Evolutionary conservation across 495 filamentous ascomycete species (phyloP).

Genomic region (Neurospora sp.): DNA sequence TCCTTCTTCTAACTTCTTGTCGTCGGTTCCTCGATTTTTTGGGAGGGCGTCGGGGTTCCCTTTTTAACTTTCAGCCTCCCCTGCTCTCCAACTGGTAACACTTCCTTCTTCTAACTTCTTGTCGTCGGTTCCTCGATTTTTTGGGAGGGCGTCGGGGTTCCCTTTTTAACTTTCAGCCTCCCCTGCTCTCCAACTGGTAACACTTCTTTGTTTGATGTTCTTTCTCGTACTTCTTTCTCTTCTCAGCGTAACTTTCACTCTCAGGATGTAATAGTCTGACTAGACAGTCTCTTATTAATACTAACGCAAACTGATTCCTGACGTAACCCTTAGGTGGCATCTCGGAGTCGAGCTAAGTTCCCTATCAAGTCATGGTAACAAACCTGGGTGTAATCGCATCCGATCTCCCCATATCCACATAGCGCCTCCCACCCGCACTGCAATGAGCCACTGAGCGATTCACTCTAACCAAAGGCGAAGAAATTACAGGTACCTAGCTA

Average conservation of each 20-base stretch:
- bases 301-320: neutral
- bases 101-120: neutral
- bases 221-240: neutral
- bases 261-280: neutral
- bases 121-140: neutral
- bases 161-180: neutral
- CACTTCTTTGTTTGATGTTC: neutral
- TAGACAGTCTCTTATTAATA: neutral
- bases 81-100: neutral
- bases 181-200: neutral
- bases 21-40: neutral
- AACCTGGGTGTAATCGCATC: neutral
- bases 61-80: neutral
- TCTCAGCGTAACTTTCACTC: neutral
- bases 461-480: neutral
- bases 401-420: neutral
- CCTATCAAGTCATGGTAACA: neutral
- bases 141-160: neutral
- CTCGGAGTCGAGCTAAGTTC: neutral
- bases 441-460: neutral
- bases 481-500: neutral
- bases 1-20: neutral
- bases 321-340: neutral
- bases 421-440: neutral
- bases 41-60: neutral